Percentiles rank a stretch among this genome's conserved stretches.
Evolutionary conservation across 208 protist species (phyloP).

Genomic region (Vickermania ingenoplastis): DNA sequence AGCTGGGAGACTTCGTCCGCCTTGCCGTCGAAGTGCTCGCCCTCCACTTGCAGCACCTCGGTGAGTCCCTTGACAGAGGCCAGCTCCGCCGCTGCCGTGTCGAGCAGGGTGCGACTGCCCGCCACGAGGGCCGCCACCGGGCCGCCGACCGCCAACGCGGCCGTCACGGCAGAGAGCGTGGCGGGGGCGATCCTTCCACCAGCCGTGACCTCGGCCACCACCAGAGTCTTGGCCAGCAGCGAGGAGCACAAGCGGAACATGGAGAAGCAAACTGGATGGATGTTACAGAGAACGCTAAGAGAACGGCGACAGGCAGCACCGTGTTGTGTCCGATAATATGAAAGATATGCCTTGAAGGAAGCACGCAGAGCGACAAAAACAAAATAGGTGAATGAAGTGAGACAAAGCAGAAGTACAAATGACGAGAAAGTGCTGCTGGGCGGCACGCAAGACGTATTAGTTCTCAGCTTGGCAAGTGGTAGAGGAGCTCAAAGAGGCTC

Average conservation of each 20-base stretch:
- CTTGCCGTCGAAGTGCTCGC: conserved; percentile 70
- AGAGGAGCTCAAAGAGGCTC: no score
- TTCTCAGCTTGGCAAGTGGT: no score
- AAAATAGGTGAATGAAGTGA: no score
- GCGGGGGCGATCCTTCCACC: conserved; percentile 50
- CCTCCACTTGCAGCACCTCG: conserved; percentile 58
- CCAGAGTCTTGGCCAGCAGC: conserved; percentile 49
- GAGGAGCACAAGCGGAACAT: conserved; percentile 44
- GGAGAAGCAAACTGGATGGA: background rate
- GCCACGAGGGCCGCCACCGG: conserved; percentile 83
- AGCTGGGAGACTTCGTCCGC: conserved; percentile 76
- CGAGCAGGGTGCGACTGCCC: conserved; percentile 21
- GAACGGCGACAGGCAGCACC: no score
- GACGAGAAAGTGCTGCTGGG: no score
- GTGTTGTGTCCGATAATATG: no score
- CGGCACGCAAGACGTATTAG: no score
- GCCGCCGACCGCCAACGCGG: conserved; percentile 54
- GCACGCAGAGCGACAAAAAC: no score
- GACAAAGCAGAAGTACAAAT: no score
- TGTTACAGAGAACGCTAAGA: no score
- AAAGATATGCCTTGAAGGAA: no score
- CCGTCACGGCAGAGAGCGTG: conserved; percentile 86
- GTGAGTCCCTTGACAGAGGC: conserved; percentile 69
- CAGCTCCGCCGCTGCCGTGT: conserved; percentile 27
- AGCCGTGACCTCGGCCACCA: conserved; percentile 53